Conservation (phyloP, 106 monocot genomes). For the Amphibolis antarctica region DNA sequence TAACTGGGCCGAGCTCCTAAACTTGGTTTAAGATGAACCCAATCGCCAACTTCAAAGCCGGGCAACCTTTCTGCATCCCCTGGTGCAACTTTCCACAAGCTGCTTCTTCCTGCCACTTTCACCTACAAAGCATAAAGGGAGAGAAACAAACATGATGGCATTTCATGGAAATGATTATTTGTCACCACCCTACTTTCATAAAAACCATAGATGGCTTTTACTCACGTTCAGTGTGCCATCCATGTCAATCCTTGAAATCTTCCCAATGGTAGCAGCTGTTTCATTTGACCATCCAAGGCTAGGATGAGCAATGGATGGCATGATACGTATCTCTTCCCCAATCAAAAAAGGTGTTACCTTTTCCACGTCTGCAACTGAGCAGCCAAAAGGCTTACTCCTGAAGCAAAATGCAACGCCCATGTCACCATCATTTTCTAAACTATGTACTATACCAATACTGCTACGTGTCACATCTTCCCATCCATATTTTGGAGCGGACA, state of each 20-base stretch:
- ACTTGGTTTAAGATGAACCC: constrained; percentile 74
- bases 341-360: constrained; percentile 68
- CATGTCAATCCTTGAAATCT: constrained; percentile 80
- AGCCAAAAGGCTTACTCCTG: constrained; percentile 67
- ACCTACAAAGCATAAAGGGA: constrained; percentile 33
- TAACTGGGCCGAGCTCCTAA: constrained; percentile 65
- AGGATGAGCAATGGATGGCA: constrained; percentile 56
- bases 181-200: background rate
- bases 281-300: constrained; percentile 94
- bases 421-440: constrained; percentile 88
- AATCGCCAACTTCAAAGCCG: constrained; percentile 97
- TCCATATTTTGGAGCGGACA: constrained; percentile 93
- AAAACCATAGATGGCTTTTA: background rate
- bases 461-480: constrained; percentile 93
- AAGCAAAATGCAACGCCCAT: constrained; percentile 91
- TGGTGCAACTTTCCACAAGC: constrained; percentile 94
- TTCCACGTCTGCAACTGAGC: constrained; percentile 93
- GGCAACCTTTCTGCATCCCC: constrained; percentile 90
- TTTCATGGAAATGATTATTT: background rate
- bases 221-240: constrained; percentile 97
- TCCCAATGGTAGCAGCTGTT: constrained; percentile 81
- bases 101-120: constrained; percentile 73
- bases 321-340: constrained; percentile 78
- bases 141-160: background rate
- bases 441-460: constrained; percentile 90